These are phyloP conservation scores for Russula dissimulans DNA, from an alignment of 768 basidiomycete genomes.

Conservation along the genomic window DNA sequence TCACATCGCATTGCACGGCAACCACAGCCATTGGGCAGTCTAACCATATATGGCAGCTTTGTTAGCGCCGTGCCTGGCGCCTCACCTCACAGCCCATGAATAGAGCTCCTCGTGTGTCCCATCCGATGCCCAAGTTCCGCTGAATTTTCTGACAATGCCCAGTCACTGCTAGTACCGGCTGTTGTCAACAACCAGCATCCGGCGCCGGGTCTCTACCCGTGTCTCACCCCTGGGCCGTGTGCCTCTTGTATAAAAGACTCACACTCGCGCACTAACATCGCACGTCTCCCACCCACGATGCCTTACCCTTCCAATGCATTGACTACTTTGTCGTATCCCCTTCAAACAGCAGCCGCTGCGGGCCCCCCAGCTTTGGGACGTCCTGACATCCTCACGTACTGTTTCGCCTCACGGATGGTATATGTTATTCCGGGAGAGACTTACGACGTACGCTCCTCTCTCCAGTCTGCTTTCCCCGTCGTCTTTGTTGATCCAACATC, in stretches of 20 bases:
- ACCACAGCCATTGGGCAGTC: too few relatives aligned
- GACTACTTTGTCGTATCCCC: background rate
- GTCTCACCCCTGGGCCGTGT: background rate
- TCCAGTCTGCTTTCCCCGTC: too few relatives aligned
- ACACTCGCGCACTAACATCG: too few relatives aligned
- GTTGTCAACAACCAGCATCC: too few relatives aligned
- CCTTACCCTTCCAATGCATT: background rate
- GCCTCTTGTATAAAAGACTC: background rate
- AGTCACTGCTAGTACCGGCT: too few relatives aligned
- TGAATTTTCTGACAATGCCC: too few relatives aligned
- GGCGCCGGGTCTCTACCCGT: background rate
- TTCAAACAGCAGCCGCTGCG: background rate
- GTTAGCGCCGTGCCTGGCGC: too few relatives aligned
- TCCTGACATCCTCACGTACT: slow-evolving; percentile 23
- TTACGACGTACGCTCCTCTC: slow-evolving; percentile 18
- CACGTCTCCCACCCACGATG: background rate
- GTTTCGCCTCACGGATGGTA: slow-evolving; percentile 21
- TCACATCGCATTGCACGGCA: too few relatives aligned
- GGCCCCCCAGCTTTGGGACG: background rate
- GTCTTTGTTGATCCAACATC: background rate
- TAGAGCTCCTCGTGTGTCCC: too few relatives aligned
- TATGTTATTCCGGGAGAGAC: slow-evolving; percentile 24
- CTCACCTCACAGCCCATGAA: too few relatives aligned
- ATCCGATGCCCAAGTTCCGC: too few relatives aligned
- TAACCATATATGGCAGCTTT: too few relatives aligned